phyloP scores from a whole-genome alignment of 192 early-diverging fungal species.

The Podila minutissima region DNA sequence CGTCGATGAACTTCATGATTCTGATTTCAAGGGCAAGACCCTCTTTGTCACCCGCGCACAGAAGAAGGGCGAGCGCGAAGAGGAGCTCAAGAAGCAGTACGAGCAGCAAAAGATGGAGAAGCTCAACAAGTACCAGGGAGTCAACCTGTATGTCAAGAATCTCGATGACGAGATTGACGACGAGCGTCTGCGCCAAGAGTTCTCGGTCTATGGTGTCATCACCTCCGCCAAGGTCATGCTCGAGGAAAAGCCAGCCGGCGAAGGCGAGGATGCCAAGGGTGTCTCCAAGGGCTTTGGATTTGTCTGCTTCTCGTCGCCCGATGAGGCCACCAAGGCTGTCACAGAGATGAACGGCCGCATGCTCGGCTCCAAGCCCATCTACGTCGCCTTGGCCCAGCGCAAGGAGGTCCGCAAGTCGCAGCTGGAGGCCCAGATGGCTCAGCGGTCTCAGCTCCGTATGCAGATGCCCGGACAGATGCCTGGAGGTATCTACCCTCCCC shows the following conservation, averaged over 20 bases:
- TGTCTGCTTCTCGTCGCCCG: constrained; percentile 97
- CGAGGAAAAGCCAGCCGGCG: constrained; percentile 70
- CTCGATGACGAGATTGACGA: constrained; percentile 96
- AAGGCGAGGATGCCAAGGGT: constrained; percentile 51
- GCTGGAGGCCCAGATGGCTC: constrained; percentile 93
- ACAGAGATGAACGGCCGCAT: constrained; percentile 98
- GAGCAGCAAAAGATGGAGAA: constrained; percentile 95
- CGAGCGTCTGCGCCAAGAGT: constrained; percentile 94
- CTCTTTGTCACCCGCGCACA: constrained; percentile 96
- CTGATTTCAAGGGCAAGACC: constrained; percentile 85
- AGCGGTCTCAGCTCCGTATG: constrained; percentile 84
- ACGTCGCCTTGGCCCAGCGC: constrained; percentile 98
- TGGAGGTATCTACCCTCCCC: constrained; percentile 50
- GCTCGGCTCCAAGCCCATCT: constrained; percentile 93
- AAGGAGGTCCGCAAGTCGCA: constrained; percentile 95
- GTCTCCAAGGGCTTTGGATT: constrained; percentile 95
- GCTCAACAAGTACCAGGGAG: constrained; percentile 97
- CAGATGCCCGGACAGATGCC: constrained; percentile 64
- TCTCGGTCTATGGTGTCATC: constrained; percentile 93
- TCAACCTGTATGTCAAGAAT: constrained; percentile 98
- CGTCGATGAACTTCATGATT: constrained; percentile 92
- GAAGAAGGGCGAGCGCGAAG: constrained; percentile 97
- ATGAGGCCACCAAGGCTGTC: constrained; percentile 97
- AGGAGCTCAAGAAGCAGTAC: constrained; percentile 94
- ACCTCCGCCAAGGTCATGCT: constrained; percentile 97